A percentile compares a stretch with the other conserved stretches of the same genome.
phyloP scores from a whole-genome alignment of 257 asterid species.

The Solanum neorickii region DNA sequence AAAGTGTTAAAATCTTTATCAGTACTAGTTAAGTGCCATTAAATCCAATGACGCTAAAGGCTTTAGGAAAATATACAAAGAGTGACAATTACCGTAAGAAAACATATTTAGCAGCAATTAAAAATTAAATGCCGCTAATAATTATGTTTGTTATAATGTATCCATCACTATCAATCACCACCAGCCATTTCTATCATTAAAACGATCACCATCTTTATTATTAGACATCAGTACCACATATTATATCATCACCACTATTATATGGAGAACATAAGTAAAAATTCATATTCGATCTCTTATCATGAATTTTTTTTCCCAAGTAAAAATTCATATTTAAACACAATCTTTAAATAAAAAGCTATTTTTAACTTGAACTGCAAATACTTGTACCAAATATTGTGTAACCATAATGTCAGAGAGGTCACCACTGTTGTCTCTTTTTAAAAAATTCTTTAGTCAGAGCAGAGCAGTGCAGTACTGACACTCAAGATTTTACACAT shows the following conservation, averaged over 20 bases:
- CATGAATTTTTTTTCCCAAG: neutral
- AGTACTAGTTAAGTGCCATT: too few species aligned
- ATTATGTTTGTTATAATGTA: too few species aligned
- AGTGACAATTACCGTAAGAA: too few species aligned
- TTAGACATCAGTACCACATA: too few species aligned
- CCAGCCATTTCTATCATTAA: too few species aligned
- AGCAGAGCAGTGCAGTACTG: neutral
- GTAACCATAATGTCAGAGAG: neutral
- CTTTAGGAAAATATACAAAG: too few species aligned
- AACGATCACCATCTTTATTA: too few species aligned
- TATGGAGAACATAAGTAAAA: neutral
- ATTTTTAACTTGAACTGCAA: neutral
- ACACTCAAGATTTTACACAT: neutral
- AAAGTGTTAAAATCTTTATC: too few species aligned
- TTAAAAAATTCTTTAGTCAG: neutral
- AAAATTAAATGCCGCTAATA: too few species aligned
- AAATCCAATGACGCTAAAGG: fast-evolving
- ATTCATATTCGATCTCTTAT: neutral
- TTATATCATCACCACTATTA: too few species aligned
- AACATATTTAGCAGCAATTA: too few species aligned
- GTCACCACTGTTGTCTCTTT: neutral
- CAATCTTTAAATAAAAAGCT: neutral
- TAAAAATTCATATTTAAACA: neutral
- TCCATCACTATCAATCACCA: too few species aligned
- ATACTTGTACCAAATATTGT: neutral